A percentile compares a stretch with the other conserved stretches of the same genome.
Conservation (phyloP, 192 early-diverging fungal species). For the Dimargaris cristalligena region DNA sequence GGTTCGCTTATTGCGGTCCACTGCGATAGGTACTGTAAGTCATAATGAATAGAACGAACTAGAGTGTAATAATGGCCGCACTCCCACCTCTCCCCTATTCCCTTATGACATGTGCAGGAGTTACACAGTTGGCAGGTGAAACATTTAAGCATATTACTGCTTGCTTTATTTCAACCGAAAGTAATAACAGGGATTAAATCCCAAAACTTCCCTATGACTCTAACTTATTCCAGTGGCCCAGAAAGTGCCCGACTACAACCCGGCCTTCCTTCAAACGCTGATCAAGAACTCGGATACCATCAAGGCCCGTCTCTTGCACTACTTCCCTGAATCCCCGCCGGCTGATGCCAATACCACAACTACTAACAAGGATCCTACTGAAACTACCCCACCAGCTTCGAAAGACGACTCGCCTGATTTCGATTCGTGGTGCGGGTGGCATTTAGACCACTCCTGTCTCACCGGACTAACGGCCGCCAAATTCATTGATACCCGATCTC, state of each 20-base stretch:
- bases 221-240: slow-evolving; percentile 16
- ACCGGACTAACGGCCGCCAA: slow-evolving; percentile 49
- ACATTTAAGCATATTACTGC: too few species aligned
- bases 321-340: slow-evolving; percentile 41
- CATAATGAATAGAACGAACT: too few species aligned
- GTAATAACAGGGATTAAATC: too few species aligned
- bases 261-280: slow-evolving; percentile 30
- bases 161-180: too few species aligned
- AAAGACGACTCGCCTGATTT: slow-evolving; percentile 19
- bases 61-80: too few species aligned
- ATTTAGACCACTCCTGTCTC: slow-evolving; percentile 43
- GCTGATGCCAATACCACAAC: too few species aligned
- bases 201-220: too few species aligned
- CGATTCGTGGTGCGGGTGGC: slow-evolving; percentile 55
- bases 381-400: neutral
- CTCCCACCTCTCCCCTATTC: too few species aligned
- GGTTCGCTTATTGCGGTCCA: slow-evolving; percentile 35
- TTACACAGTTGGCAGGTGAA: too few species aligned
- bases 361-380: too few species aligned
- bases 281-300: slow-evolving; percentile 31
- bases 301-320: slow-evolving; percentile 50
- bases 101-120: too few species aligned
- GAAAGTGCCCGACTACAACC: slow-evolving; percentile 21
- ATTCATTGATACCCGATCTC: slow-evolving; percentile 21
- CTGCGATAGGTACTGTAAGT: slow-evolving; percentile 34